Evolutionary conservation across 2,329 filamentous ascomycete genomes (phyloP), one percentile per base, ranked within the genome.

Genomic region (Aspergillus fumigatiaffinis): DNA sequence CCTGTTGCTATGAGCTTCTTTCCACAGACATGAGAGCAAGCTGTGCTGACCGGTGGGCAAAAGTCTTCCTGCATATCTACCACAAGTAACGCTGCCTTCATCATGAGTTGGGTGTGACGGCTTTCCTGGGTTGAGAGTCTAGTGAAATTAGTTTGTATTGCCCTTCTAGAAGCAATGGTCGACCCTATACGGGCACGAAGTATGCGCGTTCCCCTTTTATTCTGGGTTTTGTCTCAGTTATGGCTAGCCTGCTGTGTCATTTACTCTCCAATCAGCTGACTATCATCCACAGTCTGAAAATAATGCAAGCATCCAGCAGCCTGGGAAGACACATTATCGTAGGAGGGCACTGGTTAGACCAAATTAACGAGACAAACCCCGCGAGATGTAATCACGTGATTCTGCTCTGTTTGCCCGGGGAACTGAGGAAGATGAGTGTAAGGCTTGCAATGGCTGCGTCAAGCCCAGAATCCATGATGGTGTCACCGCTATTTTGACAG

Each of bases 1-100:
- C 83, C 91, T 96, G 66, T 52, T 25, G 12, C 44, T 10, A 48
- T 57, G 9, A 61, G 51, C 44, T 20, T 50, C 57, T 7, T 32
- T 47, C 44, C 44, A 26, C 23, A 7, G 4, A 14, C 12, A 25
- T 7, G 44, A 47, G 44, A 23, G 23, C 4, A 47, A 47, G 44
- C 23, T 14, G 21, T 25, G 64, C 87, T 77, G 77, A 94, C 91
- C 12, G 92, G 92, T 58, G 90, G 90, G 73, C 91, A 96, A 74
- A 97, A 97, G 78, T 97, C 93, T 74, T 97, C 89, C 76, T 97
- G 94, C 69, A 96, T 82, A 74, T 97, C 92, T 53, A 96, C 88
- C 10, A 96, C 82, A 50, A 96, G 74, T 41, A 88, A 74, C n/a
- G 85, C 85, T 48, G 85, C 81, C 52, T 51, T 64, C 63, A 64